Conservation (phyloP, 805 yeast genomes). For the Deakozyma indianensis region DNA sequence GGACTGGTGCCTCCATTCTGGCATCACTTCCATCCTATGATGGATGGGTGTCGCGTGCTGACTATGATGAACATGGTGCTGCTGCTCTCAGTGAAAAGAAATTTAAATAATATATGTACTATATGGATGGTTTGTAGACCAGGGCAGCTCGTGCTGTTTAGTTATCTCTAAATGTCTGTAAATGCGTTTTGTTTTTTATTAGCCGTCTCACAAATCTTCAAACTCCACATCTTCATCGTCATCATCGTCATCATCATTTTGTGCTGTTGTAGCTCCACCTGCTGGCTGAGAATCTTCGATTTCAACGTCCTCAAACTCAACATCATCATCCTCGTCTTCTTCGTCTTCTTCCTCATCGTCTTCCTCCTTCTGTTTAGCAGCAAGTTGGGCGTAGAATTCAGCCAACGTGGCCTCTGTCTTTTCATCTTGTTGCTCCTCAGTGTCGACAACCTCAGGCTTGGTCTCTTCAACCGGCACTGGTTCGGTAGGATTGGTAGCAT, state of each 20-base stretch:
- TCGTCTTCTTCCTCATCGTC: slow-evolving; percentile 44
- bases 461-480: slow-evolving; percentile 2
- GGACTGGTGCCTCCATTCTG: slow-evolving; percentile 65
- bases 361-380: slow-evolving; percentile 51
- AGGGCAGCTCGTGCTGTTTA: too few relatives aligned
- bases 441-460: slow-evolving; percentile 5
- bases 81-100: slow-evolving; percentile 22
- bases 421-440: slow-evolving; percentile 29
- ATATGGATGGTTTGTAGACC: too few relatives aligned
- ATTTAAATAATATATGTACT: slow-evolving; percentile 17
- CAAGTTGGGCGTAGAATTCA: slow-evolving; percentile 67
- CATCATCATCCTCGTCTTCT: slow-evolving; percentile 31
- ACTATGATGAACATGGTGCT: slow-evolving; percentile 51
- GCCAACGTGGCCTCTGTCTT: slow-evolving; percentile 59
- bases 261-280: slow-evolving; percentile 4
- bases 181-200: too few relatives aligned
- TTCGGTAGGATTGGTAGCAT: not conserved
- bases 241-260: slow-evolving; percentile 21
- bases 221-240: slow-evolving; percentile 18
- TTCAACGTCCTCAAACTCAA: slow-evolving; percentile 25
- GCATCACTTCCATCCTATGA: slow-evolving; percentile 45
- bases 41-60: slow-evolving; percentile 47
- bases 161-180: too few relatives aligned
- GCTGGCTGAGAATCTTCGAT: slow-evolving; percentile 6
- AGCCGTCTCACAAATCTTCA: too few relatives aligned